Percentiles rank a stretch among this genome's conserved stretches.
These are phyloP conservation scores for Fistulinella prunicolor DNA, from an alignment of 768 basidiomycete genomes.

Conservation along the genomic window DNA sequence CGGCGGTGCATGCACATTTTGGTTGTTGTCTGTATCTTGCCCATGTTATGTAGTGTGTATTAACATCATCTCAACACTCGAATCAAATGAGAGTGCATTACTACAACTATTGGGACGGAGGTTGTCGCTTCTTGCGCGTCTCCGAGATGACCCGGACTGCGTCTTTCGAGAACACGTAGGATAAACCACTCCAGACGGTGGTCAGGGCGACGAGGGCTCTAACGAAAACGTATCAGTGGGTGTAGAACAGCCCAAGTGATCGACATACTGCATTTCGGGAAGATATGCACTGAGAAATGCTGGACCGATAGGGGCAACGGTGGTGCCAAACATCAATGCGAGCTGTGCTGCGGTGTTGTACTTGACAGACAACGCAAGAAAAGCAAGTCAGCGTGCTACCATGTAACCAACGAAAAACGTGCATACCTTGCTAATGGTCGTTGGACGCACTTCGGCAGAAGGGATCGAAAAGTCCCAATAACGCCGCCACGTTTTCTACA, in stretches of 20 bases:
- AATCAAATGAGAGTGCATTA: background rate
- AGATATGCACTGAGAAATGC: conserved; percentile 53
- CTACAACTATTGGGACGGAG: conserved; percentile 19
- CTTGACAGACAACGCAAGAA: conserved; percentile 36
- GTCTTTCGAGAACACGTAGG: conserved; percentile 73
- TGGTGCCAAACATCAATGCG: conserved; percentile 85
- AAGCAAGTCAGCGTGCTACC: background rate
- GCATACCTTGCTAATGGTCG: conserved; percentile 84
- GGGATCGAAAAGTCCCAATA: conserved; percentile 98
- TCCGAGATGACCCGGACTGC: conserved; percentile 61
- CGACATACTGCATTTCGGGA: conserved; percentile 70
- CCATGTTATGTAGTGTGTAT: conserved; percentile 18
- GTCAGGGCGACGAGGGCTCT: conserved; percentile 89
- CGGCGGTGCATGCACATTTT: background rate
- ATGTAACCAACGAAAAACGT: background rate
- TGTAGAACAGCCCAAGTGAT: background rate
- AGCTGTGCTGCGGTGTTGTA: conserved; percentile 93
- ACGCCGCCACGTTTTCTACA: conserved; percentile 82
- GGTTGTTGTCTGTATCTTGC: conserved; percentile 21
- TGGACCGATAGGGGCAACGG: conserved; percentile 76
- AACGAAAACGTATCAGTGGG: conserved; percentile 2
- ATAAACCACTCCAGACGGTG: conserved; percentile 88
- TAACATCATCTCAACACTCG: conserved; percentile 11
- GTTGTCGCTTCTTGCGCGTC: conserved; percentile 31
- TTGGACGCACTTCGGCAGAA: conserved; percentile 92